Conservation (phyloP, 768 basidiomycete genomes). For the Sistotremastrum suecicum region DNA sequence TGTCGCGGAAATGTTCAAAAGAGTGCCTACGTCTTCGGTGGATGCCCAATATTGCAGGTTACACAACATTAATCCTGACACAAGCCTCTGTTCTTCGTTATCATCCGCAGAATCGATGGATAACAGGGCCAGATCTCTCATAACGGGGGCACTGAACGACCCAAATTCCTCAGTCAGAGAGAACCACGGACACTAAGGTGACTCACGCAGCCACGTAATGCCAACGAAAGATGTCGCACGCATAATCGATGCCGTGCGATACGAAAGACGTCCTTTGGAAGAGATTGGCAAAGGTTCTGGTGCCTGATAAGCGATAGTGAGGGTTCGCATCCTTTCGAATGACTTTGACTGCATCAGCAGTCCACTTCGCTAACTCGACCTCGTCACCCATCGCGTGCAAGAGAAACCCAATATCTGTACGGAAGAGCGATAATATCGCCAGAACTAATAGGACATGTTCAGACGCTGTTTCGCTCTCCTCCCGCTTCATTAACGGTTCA, state of each 20-base stretch:
- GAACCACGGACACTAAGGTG: too few relatives aligned
- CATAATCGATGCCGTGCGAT: too few relatives aligned
- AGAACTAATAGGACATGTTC: constrained; percentile 62
- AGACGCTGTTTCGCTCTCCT: constrained; percentile 40
- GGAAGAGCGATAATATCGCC: constrained; percentile 57
- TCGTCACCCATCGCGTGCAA: constrained; percentile 26
- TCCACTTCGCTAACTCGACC: constrained; percentile 19
- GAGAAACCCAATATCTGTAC: constrained; percentile 40
- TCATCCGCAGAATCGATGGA: too few relatives aligned
- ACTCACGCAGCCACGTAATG: too few relatives aligned
- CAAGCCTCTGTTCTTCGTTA: too few relatives aligned
- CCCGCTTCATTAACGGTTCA: constrained; percentile 49
- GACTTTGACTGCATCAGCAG: constrained; percentile 31
- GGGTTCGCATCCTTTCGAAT: constrained; percentile 54
- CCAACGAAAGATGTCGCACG: too few relatives aligned
- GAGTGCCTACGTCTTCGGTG: background rate
- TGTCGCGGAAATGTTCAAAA: background rate
- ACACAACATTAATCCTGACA: too few relatives aligned
- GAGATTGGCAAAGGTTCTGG: constrained; percentile 33
- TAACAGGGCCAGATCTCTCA: too few relatives aligned
- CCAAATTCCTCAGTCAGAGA: too few relatives aligned
- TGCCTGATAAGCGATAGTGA: constrained; percentile 47
- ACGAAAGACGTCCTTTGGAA: background rate
- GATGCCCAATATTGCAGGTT: too few relatives aligned
- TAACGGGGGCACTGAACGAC: too few relatives aligned